phyloP scores from a whole-genome alignment of 257 asterid genomes.

The Eucommia ulmoides region DNA sequence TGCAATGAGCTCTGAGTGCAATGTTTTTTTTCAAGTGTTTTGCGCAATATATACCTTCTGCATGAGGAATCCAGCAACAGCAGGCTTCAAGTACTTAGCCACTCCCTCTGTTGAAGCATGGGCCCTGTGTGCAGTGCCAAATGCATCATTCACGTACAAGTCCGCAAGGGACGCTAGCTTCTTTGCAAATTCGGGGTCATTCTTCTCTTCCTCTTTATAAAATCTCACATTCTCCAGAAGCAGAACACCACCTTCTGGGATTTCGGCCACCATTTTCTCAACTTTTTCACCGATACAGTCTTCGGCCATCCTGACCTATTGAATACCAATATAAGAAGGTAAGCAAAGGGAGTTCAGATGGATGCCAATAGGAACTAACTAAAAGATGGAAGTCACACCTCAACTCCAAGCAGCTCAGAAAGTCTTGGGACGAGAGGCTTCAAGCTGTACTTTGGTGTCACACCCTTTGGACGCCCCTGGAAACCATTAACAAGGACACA shows the following conservation, averaged over 20 bases:
- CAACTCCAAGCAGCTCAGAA: conserved; percentile 60
- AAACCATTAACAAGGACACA: not conserved
- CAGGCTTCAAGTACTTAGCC: conserved; percentile 72
- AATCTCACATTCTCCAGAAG: conserved; percentile 86
- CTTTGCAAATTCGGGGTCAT: conserved; percentile 81
- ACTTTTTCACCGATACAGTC: conserved; percentile 84
- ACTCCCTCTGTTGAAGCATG: conserved; percentile 95
- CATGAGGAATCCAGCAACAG: conserved; percentile 84
- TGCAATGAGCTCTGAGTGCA: not conserved
- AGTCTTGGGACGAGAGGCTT: conserved; percentile 47
- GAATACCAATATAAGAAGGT: conserved; percentile 1
- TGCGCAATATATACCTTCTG: conserved; percentile 43
- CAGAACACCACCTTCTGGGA: conserved; percentile 65
- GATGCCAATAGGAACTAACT: not conserved
- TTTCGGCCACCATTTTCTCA: conserved; percentile 59
- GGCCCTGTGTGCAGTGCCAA: conserved; percentile 91
- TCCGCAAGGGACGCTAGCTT: conserved; percentile 83
- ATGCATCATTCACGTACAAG: conserved; percentile 76
- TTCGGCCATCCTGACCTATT: conserved; percentile 76
- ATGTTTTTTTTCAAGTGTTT: not conserved
- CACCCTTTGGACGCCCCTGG: conserved; percentile 36
- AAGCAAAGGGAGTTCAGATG: not conserved
- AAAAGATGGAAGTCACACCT: conserved; percentile 25
- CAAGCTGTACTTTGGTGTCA: conserved; percentile 28
- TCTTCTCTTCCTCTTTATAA: conserved; percentile 89